These are phyloP conservation scores for Neoarthrinium moseri DNA, from an alignment of 2,329 filamentous ascomycete species.

Conservation along the genomic window DNA sequence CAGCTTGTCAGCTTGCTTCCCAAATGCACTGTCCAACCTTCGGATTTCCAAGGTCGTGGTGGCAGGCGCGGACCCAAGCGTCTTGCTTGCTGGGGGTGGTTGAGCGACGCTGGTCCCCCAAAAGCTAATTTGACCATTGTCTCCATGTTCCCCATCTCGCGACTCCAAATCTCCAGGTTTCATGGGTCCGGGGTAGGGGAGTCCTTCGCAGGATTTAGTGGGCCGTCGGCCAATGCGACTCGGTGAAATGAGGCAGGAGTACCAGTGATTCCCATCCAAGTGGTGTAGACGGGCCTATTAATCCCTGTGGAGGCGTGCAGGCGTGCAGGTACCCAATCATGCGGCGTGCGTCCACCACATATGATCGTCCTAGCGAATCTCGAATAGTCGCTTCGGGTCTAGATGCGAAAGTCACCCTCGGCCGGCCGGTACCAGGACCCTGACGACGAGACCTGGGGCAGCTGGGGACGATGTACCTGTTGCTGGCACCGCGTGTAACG, in stretches of 20 bases:
- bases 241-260: slow-evolving; percentile 6
- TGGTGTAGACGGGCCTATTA: slow-evolving; percentile 6
- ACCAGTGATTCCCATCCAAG: background rate
- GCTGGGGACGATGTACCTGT: too few relatives aligned
- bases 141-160: background rate
- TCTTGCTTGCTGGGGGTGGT: too few relatives aligned
- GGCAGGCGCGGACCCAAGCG: background rate
- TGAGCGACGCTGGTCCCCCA: background rate
- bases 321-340: background rate
- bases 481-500: slow-evolving; percentile 6
- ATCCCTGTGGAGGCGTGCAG: background rate
- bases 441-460: too few relatives aligned
- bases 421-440: too few relatives aligned
- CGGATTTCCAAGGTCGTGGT: too few relatives aligned
- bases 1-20: too few relatives aligned
- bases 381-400: slow-evolving; percentile 3
- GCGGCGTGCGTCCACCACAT: background rate
- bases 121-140: background rate
- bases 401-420: slow-evolving; percentile 6
- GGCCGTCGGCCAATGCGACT: background rate
- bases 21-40: too few relatives aligned
- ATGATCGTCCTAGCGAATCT: slow-evolving; percentile 6
- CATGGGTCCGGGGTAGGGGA: slow-evolving; percentile 5
- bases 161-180: slow-evolving; percentile 8
- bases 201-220: slow-evolving; percentile 6